These are phyloP conservation scores for Peniophora sp. DNA, from an alignment of 1,284 basidiomycete genomes.

Conservation along the genomic window DNA sequence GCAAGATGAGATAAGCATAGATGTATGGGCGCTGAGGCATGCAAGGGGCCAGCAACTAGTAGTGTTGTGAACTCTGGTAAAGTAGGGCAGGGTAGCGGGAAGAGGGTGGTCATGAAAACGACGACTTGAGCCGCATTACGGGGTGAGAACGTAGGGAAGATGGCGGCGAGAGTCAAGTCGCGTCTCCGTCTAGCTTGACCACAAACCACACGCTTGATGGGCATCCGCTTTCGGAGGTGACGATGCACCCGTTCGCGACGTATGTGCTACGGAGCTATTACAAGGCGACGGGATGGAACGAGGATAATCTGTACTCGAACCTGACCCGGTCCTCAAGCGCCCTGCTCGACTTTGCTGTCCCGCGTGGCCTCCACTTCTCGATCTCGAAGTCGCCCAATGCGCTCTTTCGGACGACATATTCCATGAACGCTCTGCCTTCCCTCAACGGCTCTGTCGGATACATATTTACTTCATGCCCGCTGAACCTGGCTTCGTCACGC, in stretches of 20 bases:
- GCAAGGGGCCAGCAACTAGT: conserved; percentile 26
- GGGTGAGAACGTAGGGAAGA: too few species aligned
- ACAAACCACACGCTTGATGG: too few species aligned
- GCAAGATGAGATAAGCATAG: conserved; percentile 38
- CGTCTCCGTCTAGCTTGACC: too few species aligned
- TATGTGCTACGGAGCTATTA: conserved; percentile 89
- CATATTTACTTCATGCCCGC: conserved; percentile 81
- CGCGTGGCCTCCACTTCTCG: conserved; percentile 70
- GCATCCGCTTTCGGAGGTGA: background rate
- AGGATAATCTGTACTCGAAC: conserved; percentile 90
- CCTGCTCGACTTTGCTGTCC: conserved; percentile 79
- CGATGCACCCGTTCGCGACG: conserved; percentile 79
- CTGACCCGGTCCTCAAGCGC: conserved; percentile 84
- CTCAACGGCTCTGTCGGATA: conserved; percentile 91
- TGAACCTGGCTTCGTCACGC: conserved; percentile 64
- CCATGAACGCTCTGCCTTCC: conserved; percentile 86
- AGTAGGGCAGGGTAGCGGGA: conserved; percentile 12
- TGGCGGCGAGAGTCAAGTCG: too few species aligned
- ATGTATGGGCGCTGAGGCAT: conserved; percentile 31
- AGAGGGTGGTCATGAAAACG: conserved; percentile 10
- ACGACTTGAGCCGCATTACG: too few species aligned
- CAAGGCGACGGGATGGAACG: conserved; percentile 89
- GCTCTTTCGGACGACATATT: conserved; percentile 85
- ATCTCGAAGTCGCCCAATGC: conserved; percentile 87
- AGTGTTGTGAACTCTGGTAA: conserved; percentile 25